Evolutionary conservation across 345 rosid species (phyloP).

Genomic region (Lepidium africanum): DNA sequence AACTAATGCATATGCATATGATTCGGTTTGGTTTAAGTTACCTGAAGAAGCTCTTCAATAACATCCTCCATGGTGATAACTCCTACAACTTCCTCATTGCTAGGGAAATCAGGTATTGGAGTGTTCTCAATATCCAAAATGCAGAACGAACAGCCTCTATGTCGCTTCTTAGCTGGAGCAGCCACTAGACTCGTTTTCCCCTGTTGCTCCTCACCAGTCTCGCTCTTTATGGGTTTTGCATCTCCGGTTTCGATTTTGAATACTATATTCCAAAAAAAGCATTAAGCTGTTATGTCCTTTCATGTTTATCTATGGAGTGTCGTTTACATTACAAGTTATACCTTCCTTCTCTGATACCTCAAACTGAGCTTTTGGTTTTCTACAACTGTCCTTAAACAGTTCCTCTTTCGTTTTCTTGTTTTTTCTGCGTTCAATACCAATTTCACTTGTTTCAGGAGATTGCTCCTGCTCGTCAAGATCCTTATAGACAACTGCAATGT

Average conservation of each 20-base stretch:
- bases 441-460: slow-evolving; percentile 29
- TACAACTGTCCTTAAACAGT: slow-evolving; percentile 48
- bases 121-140: slow-evolving; percentile 74
- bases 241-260: slow-evolving; percentile 34
- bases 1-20: neutral
- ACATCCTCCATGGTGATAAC: slow-evolving; percentile 96
- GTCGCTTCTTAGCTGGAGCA: slow-evolving; percentile 73
- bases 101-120: slow-evolving; percentile 58
- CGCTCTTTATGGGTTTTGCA: slow-evolving; percentile 28
- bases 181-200: slow-evolving; percentile 47
- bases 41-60: slow-evolving; percentile 98
- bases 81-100: slow-evolving; percentile 75
- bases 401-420: slow-evolving; percentile 26
- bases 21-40: slow-evolving; percentile 17
- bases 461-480: slow-evolving; percentile 43
- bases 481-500: slow-evolving; percentile 84
- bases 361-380: slow-evolving; percentile 39
- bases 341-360: slow-evolving; percentile 39
- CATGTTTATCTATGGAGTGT: neutral
- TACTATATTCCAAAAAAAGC: slow-evolving; percentile 7
- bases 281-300: neutral
- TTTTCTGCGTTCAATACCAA: slow-evolving; percentile 26
- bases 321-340: slow-evolving; percentile 18
- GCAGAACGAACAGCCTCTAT: slow-evolving; percentile 85
- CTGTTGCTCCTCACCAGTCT: slow-evolving; percentile 33